These are phyloP conservation scores for Coprinopsis cinerea DNA, from an alignment of 768 basidiomycete species.

Conservation along the genomic window DNA sequence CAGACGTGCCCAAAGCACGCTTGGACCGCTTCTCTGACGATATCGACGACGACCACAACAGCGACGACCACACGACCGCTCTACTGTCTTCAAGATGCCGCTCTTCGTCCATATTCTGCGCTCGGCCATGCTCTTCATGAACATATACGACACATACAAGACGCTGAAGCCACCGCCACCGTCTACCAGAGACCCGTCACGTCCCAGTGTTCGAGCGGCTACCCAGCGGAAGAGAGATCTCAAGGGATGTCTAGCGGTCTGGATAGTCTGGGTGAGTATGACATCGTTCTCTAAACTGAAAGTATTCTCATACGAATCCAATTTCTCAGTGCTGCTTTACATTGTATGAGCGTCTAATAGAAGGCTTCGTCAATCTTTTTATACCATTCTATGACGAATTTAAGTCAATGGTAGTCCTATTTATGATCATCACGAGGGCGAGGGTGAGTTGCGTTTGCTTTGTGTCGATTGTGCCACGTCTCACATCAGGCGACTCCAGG, in stretches of 20 bases:
- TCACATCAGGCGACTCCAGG: constrained; percentile 34
- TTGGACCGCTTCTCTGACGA: not conserved
- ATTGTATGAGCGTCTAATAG: constrained; percentile 60
- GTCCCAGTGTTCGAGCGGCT: constrained; percentile 59
- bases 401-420: constrained; percentile 67
- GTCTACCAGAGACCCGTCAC: constrained; percentile 47
- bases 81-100: constrained; percentile 43
- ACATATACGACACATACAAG: constrained; percentile 83
- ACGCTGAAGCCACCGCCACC: constrained; percentile 63
- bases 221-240: constrained; percentile 77
- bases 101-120: constrained; percentile 64
- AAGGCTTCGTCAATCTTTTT: constrained; percentile 60
- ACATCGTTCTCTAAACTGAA: not conserved
- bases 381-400: constrained; percentile 83
- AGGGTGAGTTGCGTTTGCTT: constrained; percentile 40
- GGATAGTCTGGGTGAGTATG: constrained; percentile 75
- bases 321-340: constrained; percentile 55
- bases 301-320: constrained; percentile 7
- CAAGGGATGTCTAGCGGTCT: constrained; percentile 79
- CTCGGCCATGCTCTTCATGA: constrained; percentile 65
- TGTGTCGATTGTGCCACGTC: not conserved
- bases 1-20: not conserved
- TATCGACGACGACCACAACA: constrained; percentile 5
- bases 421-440: constrained; percentile 71
- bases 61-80: not conserved